Percentiles rank a stretch among this genome's conserved stretches.
These are phyloP conservation scores for Calamus simplicifolius DNA, from an alignment of 176 grass and related monocot genomes.

Conservation along the genomic window DNA sequence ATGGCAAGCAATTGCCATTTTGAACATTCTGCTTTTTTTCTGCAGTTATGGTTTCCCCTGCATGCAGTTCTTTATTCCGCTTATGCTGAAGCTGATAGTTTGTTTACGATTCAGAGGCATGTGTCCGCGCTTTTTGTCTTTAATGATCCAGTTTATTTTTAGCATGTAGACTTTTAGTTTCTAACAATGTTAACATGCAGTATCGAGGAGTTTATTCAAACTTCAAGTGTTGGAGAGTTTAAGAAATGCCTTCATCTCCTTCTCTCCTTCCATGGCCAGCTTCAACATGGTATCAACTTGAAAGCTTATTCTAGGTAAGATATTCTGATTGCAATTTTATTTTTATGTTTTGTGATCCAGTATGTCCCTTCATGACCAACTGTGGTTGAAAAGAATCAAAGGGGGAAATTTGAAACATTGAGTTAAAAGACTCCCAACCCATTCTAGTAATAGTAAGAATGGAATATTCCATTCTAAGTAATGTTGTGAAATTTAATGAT, in stretches of 20 bases:
- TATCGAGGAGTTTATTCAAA: conserved; percentile 80
- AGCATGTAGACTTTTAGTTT: background rate
- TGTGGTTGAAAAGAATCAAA: too few species aligned
- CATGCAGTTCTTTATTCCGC: conserved; percentile 46
- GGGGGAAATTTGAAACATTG: too few species aligned
- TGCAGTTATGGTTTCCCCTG: conserved; percentile 84
- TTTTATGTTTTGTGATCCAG: background rate
- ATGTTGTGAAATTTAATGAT: too few species aligned
- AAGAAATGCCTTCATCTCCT: conserved; percentile 83
- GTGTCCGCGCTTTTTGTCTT: background rate
- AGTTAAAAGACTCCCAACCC: too few species aligned
- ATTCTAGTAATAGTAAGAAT: too few species aligned
- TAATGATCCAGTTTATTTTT: too few species aligned
- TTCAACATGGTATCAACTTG: conserved; percentile 38
- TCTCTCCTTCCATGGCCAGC: conserved; percentile 69
- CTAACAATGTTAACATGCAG: conserved; percentile 36
- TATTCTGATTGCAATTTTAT: background rate
- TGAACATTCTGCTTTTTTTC: conserved; percentile 4
- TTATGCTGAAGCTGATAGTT: conserved; percentile 32
- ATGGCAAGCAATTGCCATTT: too few species aligned
- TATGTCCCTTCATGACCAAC: too few species aligned
- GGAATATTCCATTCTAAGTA: too few species aligned
- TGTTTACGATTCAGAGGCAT: conserved; percentile 60
- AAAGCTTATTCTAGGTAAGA: conserved; percentile 61
- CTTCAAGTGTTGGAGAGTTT: conserved; percentile 82